phyloP scores from a whole-genome alignment of 1,284 basidiomycete genomes.

The Puccinia horiana region DNA sequence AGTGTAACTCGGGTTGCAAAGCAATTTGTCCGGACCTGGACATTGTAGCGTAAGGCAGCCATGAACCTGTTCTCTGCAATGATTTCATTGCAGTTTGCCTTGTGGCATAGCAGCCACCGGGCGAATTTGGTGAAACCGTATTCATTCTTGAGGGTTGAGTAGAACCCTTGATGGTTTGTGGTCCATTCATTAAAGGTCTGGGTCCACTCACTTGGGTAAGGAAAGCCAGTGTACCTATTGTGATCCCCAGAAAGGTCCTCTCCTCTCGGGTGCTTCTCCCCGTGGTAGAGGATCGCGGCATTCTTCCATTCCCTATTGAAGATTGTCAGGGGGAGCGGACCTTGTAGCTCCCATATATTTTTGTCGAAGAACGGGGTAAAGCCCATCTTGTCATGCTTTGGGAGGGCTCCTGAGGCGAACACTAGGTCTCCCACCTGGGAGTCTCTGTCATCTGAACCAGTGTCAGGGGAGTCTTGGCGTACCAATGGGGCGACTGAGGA shows the following conservation, averaged over 20 bases:
- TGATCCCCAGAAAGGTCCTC: no score
- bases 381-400: neutral
- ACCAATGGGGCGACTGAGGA: no score
- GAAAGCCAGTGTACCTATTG: neutral
- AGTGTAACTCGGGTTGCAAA: neutral
- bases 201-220: neutral
- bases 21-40: neutral
- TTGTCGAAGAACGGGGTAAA: conserved; percentile 5
- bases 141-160: neutral
- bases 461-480: no score
- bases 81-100: neutral
- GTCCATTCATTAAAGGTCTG: conserved; percentile 1
- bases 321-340: conserved; percentile 2
- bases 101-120: neutral
- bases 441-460: no score
- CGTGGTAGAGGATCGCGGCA: no score
- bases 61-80: neutral
- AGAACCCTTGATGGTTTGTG: neutral
- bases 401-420: no score
- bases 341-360: neutral
- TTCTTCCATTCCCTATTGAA: neutral
- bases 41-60: neutral
- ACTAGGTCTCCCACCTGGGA: no score
- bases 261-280: neutral
- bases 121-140: neutral